phyloP scores from a whole-genome alignment of 2,329 filamentous ascomycete genomes.

The Ophiostoma populinum region DNA sequence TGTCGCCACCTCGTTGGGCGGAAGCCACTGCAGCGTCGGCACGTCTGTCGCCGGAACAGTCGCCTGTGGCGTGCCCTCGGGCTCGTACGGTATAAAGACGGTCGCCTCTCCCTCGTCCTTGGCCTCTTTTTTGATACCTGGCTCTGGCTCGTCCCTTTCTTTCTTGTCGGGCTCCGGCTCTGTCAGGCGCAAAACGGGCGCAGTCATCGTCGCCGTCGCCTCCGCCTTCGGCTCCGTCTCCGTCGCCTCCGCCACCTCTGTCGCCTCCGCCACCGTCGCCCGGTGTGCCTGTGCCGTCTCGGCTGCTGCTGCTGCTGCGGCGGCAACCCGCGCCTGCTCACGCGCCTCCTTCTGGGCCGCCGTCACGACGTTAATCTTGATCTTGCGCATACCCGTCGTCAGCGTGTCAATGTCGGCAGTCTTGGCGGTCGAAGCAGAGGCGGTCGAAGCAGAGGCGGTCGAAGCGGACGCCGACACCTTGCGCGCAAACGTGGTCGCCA shows the following conservation, averaged over 20 bases:
- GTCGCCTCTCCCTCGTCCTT: conserved; percentile 17
- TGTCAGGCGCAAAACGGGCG: conserved; percentile 3
- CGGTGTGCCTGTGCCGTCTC: conserved; percentile 1
- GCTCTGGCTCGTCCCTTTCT: conserved; percentile 7
- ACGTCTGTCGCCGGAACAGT: neutral
- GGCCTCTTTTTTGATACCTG: too few species aligned
- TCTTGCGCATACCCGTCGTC: conserved; percentile 41
- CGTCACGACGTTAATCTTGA: conserved; percentile 44
- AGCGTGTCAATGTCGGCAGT: conserved; percentile 34
- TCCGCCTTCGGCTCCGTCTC: too few species aligned
- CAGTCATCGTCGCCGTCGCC: neutral
- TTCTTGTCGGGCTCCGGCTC: conserved; percentile 4
- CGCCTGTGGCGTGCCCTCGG: conserved; percentile 28
- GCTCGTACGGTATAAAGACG: conserved; percentile 37
- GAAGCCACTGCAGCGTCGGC: conserved; percentile 31
- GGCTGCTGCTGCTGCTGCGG: conserved; percentile 5
- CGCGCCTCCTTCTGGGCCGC: conserved; percentile 39
- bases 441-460: conserved; percentile 1
- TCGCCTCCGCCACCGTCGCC: too few species aligned
- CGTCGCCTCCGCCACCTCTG: neutral
- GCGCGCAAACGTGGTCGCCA: conserved; percentile 4
- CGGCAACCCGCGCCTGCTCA: conserved; percentile 18
- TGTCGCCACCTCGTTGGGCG: conserved; percentile 22
- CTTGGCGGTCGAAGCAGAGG: conserved; percentile 8
- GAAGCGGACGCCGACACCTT: neutral